phyloP scores from a whole-genome alignment of 129 eudicot species.

The Oenanthe sinensis region DNA sequence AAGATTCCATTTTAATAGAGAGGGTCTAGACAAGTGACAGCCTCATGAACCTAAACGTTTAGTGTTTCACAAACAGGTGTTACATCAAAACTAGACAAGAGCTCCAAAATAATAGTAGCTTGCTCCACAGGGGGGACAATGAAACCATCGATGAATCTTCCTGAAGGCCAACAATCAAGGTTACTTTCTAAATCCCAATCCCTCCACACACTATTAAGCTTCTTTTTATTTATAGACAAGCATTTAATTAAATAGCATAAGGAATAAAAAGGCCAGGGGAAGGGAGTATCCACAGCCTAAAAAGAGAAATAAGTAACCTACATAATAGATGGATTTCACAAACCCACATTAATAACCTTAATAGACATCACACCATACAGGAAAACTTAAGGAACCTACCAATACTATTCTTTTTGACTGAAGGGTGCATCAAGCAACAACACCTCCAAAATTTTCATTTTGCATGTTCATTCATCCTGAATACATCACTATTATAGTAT shows the following conservation, averaged over 20 bases:
- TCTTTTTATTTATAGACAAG: background rate
- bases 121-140: constrained; percentile 93
- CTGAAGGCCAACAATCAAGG: constrained; percentile 99
- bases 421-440: background rate
- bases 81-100: constrained; percentile 58
- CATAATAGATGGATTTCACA: background rate
- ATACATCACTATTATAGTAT: background rate
- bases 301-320: background rate
- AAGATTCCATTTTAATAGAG: background rate
- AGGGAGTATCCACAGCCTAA: background rate
- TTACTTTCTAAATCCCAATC: constrained; percentile 9
- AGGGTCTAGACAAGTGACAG: background rate
- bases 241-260: background rate
- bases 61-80: constrained; percentile 36
- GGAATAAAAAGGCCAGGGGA: background rate
- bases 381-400: background rate
- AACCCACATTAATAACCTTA: background rate
- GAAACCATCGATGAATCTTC: constrained; percentile 94
- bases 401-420: background rate
- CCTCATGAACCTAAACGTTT: constrained; percentile 9
- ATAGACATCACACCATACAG: background rate
- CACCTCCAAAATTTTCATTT: background rate
- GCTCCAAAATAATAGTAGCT: constrained; percentile 85
- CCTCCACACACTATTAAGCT: background rate
- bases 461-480: background rate